phyloP scores from a whole-genome alignment of 1,284 basidiomycete species.

The Porodaedalea pini region DNA sequence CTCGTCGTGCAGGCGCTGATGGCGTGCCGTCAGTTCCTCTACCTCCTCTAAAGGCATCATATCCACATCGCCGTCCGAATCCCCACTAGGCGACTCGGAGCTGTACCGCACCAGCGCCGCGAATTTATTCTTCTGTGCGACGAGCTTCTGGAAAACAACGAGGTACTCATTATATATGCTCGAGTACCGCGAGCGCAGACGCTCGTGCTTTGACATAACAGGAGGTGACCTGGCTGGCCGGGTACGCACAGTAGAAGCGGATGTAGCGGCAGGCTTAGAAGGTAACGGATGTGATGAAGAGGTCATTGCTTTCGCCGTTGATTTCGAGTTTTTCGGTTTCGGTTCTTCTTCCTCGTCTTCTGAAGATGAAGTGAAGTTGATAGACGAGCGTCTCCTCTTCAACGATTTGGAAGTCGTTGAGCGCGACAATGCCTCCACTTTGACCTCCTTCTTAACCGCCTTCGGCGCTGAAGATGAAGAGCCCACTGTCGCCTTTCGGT shows the following conservation, averaged over 20 bases:
- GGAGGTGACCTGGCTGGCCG: slow-evolving; percentile 24
- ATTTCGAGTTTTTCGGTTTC: slow-evolving; percentile 8
- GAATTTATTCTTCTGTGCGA: slow-evolving; percentile 46
- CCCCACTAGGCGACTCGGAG: slow-evolving; percentile 23
- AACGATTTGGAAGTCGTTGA: slow-evolving; percentile 21
- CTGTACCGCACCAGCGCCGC: slow-evolving; percentile 37
- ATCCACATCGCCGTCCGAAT: slow-evolving; percentile 38
- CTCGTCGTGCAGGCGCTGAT: slow-evolving; percentile 20
- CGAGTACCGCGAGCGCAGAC: slow-evolving; percentile 50
- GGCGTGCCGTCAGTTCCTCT: slow-evolving; percentile 34
- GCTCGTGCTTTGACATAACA: slow-evolving; percentile 45
- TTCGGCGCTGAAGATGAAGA: background rate
- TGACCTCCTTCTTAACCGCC: background rate
- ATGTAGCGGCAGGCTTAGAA: background rate
- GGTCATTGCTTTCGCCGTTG: slow-evolving; percentile 21
- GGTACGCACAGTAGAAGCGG: background rate
- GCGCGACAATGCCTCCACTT: slow-evolving; percentile 19
- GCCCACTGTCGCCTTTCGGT: slow-evolving; percentile 13
- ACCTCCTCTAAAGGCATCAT: slow-evolving; percentile 53
- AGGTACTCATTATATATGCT: slow-evolving; percentile 49
- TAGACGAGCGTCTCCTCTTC: slow-evolving; percentile 41
- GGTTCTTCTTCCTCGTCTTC: slow-evolving; percentile 44
- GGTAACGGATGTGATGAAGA: slow-evolving; percentile 17
- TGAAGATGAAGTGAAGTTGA: slow-evolving; percentile 60
- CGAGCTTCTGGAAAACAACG: slow-evolving; percentile 41